These are phyloP conservation scores for Neurospora discreta DNA, from an alignment of 495 filamentous ascomycete genomes.

Conservation along the genomic window DNA sequence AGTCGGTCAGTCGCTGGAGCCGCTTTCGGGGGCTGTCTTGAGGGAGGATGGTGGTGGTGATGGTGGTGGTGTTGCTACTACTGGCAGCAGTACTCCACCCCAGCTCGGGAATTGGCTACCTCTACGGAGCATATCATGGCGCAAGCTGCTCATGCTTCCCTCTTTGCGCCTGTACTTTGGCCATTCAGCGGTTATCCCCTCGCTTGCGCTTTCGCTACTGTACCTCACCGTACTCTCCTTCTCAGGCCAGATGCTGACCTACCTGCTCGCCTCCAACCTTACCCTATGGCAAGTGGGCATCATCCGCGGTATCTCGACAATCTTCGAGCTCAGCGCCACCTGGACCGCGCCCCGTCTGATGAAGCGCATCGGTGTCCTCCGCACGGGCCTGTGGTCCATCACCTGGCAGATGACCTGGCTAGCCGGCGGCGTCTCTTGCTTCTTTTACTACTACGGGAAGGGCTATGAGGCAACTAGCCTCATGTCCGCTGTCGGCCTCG, in stretches of 20 bases:
- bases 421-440: conserved; percentile 29
- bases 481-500: conserved; percentile 34
- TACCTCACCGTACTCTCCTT: conserved; percentile 52
- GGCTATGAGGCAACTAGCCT: conserved; percentile 1
- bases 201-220: conserved; percentile 42
- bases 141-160: conserved; percentile 5
- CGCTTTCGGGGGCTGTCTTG: neutral
- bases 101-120: neutral
- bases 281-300: conserved; percentile 27
- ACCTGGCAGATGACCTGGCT: conserved; percentile 50
- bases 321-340: conserved; percentile 39
- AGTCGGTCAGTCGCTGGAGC: neutral
- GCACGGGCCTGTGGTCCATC: conserved; percentile 52
- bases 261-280: conserved; percentile 35
- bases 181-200: conserved; percentile 40
- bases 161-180: conserved; percentile 28
- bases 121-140: neutral
- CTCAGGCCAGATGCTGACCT: conserved; percentile 49
- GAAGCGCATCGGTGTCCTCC: conserved; percentile 41
- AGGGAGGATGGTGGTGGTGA: neutral
- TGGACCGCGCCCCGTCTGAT: conserved; percentile 41
- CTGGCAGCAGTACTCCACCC: neutral
- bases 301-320: conserved; percentile 23
- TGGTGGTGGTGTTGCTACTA: too few species aligned
- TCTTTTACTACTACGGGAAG: conserved; percentile 25